phyloP scores from a whole-genome alignment of 805 yeast genomes.

The Schwanniomyces occidentalis region DNA sequence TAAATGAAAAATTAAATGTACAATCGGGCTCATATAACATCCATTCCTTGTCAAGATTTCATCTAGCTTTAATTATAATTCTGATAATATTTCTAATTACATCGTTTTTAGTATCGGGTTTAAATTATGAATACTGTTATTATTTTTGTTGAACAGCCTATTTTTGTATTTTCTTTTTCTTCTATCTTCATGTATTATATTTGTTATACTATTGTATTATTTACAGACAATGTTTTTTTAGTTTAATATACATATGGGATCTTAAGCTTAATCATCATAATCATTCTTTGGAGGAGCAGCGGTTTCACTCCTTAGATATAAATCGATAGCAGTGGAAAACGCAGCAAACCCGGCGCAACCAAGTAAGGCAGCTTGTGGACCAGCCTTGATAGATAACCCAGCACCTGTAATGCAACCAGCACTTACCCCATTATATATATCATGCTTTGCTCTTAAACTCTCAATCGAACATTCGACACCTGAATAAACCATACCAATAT shows the following conservation, averaged over 20 bases:
- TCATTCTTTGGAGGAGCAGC: constrained; percentile 85
- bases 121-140: constrained; percentile 41
- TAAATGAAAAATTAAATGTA: constrained; percentile 1
- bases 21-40: no score
- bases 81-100: constrained; percentile 15
- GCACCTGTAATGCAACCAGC: constrained; percentile 99
- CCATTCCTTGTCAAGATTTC: no score
- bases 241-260: constrained; percentile 1
- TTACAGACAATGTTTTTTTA: constrained; percentile 5
- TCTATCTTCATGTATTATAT: constrained; percentile 3
- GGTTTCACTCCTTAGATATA: constrained; percentile 82
- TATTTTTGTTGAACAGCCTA: constrained; percentile 29
- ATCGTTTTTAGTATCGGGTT: constrained; percentile 30
- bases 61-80: no score
- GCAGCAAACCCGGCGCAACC: constrained; percentile 99
- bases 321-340: constrained; percentile 84
- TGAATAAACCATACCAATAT: constrained; percentile 84
- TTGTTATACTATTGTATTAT: constrained; percentile 2
- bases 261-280: constrained; percentile 54
- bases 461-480: constrained; percentile 93
- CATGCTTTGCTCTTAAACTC: constrained; percentile 84
- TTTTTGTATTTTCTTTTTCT: constrained; percentile 1
- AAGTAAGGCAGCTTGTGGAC: constrained; percentile 86
- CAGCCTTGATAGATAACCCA: constrained; percentile 86
- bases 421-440: constrained; percentile 83